Evolutionary conservation across 192 early-diverging fungal species (phyloP).

Genomic region (Polychytrium aggregatum): DNA sequence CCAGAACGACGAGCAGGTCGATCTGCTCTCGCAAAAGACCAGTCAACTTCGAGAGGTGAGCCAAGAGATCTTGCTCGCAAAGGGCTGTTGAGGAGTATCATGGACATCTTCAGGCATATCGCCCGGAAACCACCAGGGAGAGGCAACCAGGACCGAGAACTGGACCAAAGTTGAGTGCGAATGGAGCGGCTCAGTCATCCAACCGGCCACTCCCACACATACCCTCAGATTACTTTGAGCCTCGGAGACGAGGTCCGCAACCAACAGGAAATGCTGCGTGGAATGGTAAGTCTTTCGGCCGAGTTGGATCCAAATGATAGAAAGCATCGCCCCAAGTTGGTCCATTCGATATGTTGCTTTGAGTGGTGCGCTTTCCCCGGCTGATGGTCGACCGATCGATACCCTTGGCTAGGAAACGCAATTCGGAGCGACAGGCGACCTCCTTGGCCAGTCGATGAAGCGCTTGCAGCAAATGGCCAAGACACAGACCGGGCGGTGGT

Average conservation of each 20-base stretch:
- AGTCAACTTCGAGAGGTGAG: conserved; percentile 21
- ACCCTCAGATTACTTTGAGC: conserved; percentile 20
- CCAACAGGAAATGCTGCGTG: conserved; percentile 15
- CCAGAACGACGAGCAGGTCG: conserved; percentile 25
- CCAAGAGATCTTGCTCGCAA: not conserved
- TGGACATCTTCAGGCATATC: too few species aligned
- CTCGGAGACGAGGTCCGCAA: conserved; percentile 24
- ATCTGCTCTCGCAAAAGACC: conserved; percentile 15
- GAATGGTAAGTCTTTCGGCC: conserved; percentile 4
- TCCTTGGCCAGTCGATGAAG: conserved; percentile 19
- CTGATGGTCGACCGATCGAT: too few species aligned
- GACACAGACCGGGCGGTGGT: conserved; percentile 28
- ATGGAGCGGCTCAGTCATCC: not conserved
- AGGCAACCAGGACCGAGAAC: too few species aligned
- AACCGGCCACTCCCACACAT: too few species aligned
- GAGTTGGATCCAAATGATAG: not conserved
- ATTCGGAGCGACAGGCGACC: conserved; percentile 23
- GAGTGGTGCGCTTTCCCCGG: too few species aligned
- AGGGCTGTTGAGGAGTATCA: too few species aligned
- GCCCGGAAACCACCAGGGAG: too few species aligned
- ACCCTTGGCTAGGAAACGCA: conserved; percentile 3
- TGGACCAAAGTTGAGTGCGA: too few species aligned
- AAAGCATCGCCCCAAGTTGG: not conserved
- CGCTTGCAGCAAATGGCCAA: conserved; percentile 13
- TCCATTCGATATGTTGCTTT: not conserved